Conservation (phyloP, 495 filamentous ascomycete genomes). For the Penicillium verhagenii region DNA sequence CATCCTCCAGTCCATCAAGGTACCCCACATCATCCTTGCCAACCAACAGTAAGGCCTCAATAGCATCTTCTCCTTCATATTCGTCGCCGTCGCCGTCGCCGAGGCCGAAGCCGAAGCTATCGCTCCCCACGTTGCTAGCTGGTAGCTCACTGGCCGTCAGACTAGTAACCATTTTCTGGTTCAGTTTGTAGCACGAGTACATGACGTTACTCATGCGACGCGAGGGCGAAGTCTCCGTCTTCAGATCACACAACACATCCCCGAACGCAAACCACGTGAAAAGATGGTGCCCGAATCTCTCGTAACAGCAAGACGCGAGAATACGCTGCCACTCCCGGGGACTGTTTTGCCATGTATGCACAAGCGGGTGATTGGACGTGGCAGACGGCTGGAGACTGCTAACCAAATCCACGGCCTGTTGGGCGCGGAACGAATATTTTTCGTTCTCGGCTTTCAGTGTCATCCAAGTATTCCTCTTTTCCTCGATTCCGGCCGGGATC, state of each 20-base stretch:
- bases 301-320: constrained; percentile 63
- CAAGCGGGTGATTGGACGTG: constrained; percentile 39
- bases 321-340: constrained; percentile 43
- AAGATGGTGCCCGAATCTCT: constrained; percentile 47
- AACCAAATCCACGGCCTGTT: constrained; percentile 22
- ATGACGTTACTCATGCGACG: constrained; percentile 30
- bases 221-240: constrained; percentile 41
- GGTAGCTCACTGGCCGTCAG: constrained; percentile 19
- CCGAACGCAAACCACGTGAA: constrained; percentile 56
- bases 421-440: constrained; percentile 23
- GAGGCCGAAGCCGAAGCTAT: too few species aligned
- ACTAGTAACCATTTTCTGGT: constrained; percentile 32
- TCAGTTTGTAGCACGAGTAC: constrained; percentile 32
- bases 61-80: constrained; percentile 35
- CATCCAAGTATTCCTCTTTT: constrained; percentile 20
- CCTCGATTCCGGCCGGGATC: constrained; percentile 11
- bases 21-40: not conserved
- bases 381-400: constrained; percentile 20
- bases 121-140: constrained; percentile 5
- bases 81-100: constrained; percentile 22
- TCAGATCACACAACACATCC: constrained; percentile 60
- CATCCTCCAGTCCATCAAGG: constrained; percentile 15
- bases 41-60: constrained; percentile 25
- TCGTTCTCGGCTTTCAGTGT: not conserved
- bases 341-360: constrained; percentile 44